Conservation (phyloP, 495 filamentous ascomycete genomes). For the Neurospora sp. region DNA sequence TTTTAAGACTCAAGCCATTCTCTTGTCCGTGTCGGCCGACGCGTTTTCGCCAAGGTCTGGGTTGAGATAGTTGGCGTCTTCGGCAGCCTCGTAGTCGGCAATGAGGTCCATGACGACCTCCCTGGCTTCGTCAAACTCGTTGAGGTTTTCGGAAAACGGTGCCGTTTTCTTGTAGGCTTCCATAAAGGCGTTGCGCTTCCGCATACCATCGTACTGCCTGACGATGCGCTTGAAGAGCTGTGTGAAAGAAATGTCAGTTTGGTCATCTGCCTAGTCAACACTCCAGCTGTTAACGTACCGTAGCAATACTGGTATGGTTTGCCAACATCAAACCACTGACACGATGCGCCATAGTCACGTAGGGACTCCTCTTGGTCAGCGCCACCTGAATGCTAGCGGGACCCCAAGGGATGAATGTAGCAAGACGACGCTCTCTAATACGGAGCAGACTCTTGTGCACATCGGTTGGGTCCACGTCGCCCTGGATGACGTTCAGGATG, state of each 20-base stretch:
- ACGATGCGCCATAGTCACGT: conserved; percentile 80
- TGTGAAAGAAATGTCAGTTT: conserved; percentile 3
- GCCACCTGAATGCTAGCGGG: conserved; percentile 96
- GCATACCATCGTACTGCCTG: conserved; percentile 77
- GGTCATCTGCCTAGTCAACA: not conserved
- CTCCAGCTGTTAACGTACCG: conserved; percentile 35
- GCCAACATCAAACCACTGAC: conserved; percentile 96
- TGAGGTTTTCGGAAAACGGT: conserved; percentile 80
- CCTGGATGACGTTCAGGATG: conserved; percentile 97
- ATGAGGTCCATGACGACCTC: conserved; percentile 83
- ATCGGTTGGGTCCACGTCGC: conserved; percentile 94
- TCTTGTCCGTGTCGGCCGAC: conserved; percentile 36
- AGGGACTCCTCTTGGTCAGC: conserved; percentile 89
- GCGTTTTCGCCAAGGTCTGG: conserved; percentile 44
- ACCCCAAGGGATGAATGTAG: conserved; percentile 98
- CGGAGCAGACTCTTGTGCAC: conserved; percentile 95
- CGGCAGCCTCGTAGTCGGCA: conserved; percentile 90
- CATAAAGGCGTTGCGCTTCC: conserved; percentile 93
- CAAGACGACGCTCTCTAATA: conserved; percentile 86
- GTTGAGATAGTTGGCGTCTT: conserved; percentile 77
- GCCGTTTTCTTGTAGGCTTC: conserved; percentile 92
- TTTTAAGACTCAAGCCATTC: conserved; percentile 18
- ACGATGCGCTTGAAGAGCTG: conserved; percentile 86
- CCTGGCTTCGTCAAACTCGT: conserved; percentile 89
- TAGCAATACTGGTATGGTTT: conserved; percentile 95